Conservation (phyloP, 2,329 filamentous ascomycete genomes). For the Fusarium nelsonii region DNA sequence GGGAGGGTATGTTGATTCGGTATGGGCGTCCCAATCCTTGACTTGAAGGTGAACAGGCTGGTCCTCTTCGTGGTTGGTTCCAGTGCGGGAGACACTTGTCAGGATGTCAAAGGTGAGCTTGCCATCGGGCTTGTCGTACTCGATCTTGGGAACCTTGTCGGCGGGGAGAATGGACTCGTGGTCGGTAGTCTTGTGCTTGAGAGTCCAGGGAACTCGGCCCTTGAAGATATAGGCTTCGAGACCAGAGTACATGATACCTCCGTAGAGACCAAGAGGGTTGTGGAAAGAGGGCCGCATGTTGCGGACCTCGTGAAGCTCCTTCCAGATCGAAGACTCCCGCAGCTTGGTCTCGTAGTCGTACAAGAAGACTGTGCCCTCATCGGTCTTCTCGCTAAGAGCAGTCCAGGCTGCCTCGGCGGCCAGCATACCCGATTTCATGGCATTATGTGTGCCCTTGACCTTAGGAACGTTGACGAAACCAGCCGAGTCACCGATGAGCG, state of each 20-base stretch:
- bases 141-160: conserved; percentile 85
- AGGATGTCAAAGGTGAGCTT: conserved; percentile 96
- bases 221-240: conserved; percentile 90
- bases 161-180: conserved; percentile 83
- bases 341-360: conserved; percentile 94
- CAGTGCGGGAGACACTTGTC: conserved; percentile 93
- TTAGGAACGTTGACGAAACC: conserved; percentile 98
- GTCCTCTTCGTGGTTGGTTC: conserved; percentile 98
- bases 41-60: conserved; percentile 97
- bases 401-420: conserved; percentile 91
- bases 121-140: conserved; percentile 96
- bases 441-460: conserved; percentile 97
- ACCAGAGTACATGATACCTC: conserved; percentile 91
- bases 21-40: conserved; percentile 93
- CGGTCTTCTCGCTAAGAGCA: conserved; percentile 70
- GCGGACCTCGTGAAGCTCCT: conserved; percentile 91
- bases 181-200: conserved; percentile 86
- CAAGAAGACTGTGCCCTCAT: conserved; percentile 83
- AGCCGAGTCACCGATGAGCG: conserved; percentile 94
- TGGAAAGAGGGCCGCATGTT: conserved; percentile 99
- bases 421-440: conserved; percentile 97
- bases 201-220: conserved; percentile 89
- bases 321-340: conserved; percentile 89
- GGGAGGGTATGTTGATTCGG: conserved; percentile 82
- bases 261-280: conserved; percentile 85